Base-by-base conservation (phyloP, 176 grass and related monocot genomes). In the Musa beccarii region DNA sequence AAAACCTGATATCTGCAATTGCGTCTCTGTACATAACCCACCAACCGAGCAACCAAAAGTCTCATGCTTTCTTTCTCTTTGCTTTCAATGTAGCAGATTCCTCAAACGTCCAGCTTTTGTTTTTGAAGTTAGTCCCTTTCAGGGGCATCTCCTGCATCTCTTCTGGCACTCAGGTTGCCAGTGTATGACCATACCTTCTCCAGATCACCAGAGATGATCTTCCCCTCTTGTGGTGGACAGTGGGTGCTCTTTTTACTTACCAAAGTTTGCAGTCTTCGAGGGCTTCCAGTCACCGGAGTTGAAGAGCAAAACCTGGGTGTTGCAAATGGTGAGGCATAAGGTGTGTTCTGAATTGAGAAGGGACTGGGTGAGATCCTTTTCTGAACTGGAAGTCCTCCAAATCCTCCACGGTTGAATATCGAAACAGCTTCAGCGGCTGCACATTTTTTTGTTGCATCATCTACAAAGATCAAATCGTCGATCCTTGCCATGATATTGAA, bases 291-390 rank as follows among this genome's bases (percentile, higher is more conserved):
- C 59, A 90, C 88, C 10, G 96, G 91, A 17, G 86, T 99, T 69
- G 90, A 87, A 15, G 83, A 88, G 82, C 90, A 85, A 79, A 89
- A 92, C n/a, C 82, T 90, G 1, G 95, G 96, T 67, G 91, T 95
- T 1, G 84, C 91, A 43, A 95, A 99, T 12, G 96, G 96, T 15
- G 96, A 99, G 25, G 82, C 81, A 64, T 92, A 89, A 0, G 96
- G 96, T 1, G 96, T 99, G 28, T 89, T 87, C 53, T 99, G 88
- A 62, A 99, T 89, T 0, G 96, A 99, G 81, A 99, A 99, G 19
- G 91, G 96, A 24, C 90, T 94, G 2, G 86, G 96, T 25, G 91
- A 99, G 59, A 99, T 95, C 54, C 81, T 90, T 76, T 99, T 99
- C 75, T 99, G 91, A 79, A 99, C 69, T 52, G 96, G 88, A 14